Conservation (phyloP, 805 yeast genomes). For the Candida bentonensis region DNA sequence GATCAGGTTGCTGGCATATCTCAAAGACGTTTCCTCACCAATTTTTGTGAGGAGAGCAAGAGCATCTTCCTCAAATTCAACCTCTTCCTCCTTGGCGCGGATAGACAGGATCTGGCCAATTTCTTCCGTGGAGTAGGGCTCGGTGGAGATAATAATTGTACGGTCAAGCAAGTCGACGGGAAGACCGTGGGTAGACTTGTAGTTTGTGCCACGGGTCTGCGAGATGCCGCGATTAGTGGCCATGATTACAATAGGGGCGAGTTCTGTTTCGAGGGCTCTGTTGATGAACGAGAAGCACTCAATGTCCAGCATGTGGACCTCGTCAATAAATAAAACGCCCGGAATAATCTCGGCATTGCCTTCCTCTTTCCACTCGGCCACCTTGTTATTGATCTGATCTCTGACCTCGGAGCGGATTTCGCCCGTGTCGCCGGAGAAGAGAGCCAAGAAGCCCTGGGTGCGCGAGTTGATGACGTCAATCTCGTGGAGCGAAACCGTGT, state of each 20-base stretch:
- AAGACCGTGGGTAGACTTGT: constrained; percentile 94
- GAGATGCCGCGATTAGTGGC: constrained; percentile 96
- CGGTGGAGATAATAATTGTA: constrained; percentile 81
- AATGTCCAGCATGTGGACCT: constrained; percentile 95
- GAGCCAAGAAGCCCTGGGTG: constrained; percentile 93
- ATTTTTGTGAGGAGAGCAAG: constrained; percentile 77
- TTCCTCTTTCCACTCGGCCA: constrained; percentile 97
- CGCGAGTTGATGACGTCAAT: constrained; percentile 95
- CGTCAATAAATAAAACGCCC: constrained; percentile 95
- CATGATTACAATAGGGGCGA: constrained; percentile 94
- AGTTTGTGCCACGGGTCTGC: constrained; percentile 85
- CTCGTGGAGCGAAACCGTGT: constrained; percentile 95
- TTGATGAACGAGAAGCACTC: constrained; percentile 92
- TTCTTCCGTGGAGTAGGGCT: constrained; percentile 65
- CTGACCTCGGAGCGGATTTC: constrained; percentile 93
- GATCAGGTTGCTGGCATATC: constrained; percentile 85
- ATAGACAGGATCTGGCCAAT: constrained; percentile 74
- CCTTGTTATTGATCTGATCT: constrained; percentile 91
- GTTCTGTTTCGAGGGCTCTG: constrained; percentile 91
- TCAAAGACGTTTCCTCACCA: constrained; percentile 77
- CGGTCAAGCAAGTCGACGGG: constrained; percentile 92
- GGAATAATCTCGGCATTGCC: constrained; percentile 96
- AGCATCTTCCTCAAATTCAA: constrained; percentile 69
- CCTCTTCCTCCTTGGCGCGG: constrained; percentile 90
- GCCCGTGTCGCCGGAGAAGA: constrained; percentile 94